phyloP scores from a whole-genome alignment of 306 rosid genomes.

The Calophaca sinica region DNA sequence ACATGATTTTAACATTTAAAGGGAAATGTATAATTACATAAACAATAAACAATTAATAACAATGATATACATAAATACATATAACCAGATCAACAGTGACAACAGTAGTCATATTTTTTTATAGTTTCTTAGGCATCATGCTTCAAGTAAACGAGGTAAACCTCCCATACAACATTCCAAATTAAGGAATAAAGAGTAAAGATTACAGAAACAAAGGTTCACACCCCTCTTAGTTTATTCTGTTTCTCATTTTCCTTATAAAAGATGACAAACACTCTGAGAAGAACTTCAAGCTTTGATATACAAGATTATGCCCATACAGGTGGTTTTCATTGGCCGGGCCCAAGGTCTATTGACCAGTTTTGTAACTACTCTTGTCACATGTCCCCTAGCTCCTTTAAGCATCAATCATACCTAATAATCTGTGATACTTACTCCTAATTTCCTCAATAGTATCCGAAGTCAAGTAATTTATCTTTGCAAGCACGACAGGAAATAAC shows the following conservation, averaged over 20 bases:
- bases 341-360: not conserved
- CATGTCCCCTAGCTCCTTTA: not conserved
- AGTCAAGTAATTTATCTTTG: slow-evolving; percentile 6
- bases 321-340: not conserved
- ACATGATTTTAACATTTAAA: slow-evolving; percentile 2
- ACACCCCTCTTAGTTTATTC: not conserved
- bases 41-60: slow-evolving; percentile 1
- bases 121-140: not conserved
- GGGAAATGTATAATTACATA: not conserved
- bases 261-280: not conserved
- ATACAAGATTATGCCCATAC: slow-evolving; percentile 9
- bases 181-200: not conserved
- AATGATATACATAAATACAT: not conserved
- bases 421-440: too few relatives aligned
- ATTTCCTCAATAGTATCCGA: not conserved
- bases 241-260: slow-evolving; percentile 4
- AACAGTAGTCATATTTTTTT: not conserved
- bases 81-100: not conserved
- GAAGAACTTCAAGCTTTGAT: not conserved
- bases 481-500: slow-evolving; percentile 5
- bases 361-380: not conserved
- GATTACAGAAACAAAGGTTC: not conserved
- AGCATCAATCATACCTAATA: too few relatives aligned
- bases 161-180: not conserved
- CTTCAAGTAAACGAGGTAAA: not conserved